Evolutionary conservation across 1,284 basidiomycete genomes (phyloP).

Genomic region (Malassezia arunalokei): DNA sequence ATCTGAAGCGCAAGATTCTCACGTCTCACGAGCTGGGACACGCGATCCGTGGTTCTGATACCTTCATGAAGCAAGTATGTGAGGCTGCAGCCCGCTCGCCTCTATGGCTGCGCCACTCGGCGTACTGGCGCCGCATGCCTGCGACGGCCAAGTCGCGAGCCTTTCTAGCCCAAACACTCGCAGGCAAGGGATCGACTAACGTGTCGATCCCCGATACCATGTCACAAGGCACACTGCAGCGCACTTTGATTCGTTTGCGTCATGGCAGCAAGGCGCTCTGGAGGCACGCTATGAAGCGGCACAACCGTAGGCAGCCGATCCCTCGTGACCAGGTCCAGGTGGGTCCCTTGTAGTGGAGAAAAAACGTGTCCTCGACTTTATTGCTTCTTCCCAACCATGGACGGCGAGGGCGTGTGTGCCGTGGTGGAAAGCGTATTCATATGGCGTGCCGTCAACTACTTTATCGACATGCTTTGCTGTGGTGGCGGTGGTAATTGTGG

Average conservation of each 20-base stretch:
- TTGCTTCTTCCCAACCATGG: too few relatives aligned
- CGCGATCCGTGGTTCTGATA: constrained; percentile 11
- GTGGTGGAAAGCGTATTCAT: too few relatives aligned
- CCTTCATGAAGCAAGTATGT: background rate
- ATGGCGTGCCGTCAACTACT: too few relatives aligned
- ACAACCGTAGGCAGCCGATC: background rate
- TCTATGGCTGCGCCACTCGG: constrained; percentile 5
- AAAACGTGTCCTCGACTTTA: too few relatives aligned
- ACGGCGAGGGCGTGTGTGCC: too few relatives aligned
- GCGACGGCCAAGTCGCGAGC: background rate
- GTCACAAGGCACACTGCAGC: constrained; percentile 6
- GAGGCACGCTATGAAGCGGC: background rate
- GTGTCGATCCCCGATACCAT: background rate
- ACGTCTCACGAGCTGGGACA: constrained; percentile 7
- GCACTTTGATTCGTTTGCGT: constrained; percentile 3
- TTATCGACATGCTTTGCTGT: too few relatives aligned
- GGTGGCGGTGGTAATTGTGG: too few relatives aligned
- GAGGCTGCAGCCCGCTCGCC: background rate
- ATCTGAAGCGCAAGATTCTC: constrained; percentile 5
- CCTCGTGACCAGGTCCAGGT: background rate
- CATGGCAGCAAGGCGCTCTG: constrained; percentile 4
- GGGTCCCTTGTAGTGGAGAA: background rate
- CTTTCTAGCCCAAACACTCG: background rate
- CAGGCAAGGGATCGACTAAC: background rate
- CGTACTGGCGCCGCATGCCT: constrained; percentile 8